Conservation (phyloP, 2,329 filamentous ascomycete species). For the Fulvia fulva region DNA sequence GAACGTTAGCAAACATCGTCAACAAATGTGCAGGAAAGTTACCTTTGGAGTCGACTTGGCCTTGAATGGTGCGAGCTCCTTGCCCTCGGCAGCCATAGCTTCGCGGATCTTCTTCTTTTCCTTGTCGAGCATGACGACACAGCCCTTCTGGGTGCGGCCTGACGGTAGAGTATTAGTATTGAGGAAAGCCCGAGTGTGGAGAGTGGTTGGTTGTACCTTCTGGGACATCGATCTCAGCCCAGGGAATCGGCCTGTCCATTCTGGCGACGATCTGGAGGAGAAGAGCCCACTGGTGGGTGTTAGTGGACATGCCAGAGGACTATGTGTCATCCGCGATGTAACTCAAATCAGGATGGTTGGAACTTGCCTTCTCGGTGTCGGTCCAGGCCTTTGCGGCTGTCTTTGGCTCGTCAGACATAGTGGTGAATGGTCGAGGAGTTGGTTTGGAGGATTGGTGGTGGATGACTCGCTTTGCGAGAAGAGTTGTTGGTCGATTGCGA, state of each 20-base stretch:
- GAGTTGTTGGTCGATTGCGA: neutral
- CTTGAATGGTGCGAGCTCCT: neutral
- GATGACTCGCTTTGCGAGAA: neutral
- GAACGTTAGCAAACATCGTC: constrained; percentile 3
- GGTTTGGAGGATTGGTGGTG: constrained; percentile 5
- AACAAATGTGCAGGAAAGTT: neutral
- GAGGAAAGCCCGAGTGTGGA: neutral
- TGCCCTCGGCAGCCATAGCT: constrained; percentile 12
- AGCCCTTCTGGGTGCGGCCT: constrained; percentile 30
- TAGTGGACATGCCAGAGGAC: too few species aligned
- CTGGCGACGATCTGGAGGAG: constrained; percentile 30
- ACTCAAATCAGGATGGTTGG: neutral
- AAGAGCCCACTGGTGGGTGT: constrained; percentile 19
- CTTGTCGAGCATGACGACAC: constrained; percentile 30
- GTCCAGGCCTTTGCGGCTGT: constrained; percentile 24
- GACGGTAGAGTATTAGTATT: neutral
- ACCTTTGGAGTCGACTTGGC: constrained; percentile 15
- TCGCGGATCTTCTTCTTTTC: constrained; percentile 30
- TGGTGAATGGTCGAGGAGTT: constrained; percentile 6
- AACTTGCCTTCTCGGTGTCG: constrained; percentile 30
- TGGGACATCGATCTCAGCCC: constrained; percentile 28
- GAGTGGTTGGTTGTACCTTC: constrained; percentile 4
- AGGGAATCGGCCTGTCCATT: constrained; percentile 24
- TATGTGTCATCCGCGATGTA: neutral
- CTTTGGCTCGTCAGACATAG: constrained; percentile 21